phyloP scores from a whole-genome alignment of 345 rosid genomes.

The Melaleuca alternifolia region DNA sequence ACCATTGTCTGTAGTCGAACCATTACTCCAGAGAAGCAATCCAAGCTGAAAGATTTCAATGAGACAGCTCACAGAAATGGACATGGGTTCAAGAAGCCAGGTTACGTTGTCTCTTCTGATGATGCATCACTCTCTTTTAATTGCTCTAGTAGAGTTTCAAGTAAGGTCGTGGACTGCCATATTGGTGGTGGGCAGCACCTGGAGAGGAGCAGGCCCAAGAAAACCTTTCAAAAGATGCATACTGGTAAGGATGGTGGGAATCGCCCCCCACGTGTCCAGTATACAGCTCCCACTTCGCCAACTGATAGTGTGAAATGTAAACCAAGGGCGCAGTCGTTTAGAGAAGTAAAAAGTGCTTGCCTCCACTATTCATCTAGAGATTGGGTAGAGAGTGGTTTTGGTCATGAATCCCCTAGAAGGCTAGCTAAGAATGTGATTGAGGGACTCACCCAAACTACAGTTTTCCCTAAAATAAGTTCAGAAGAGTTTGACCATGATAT shows the following conservation, averaged over 20 bases:
- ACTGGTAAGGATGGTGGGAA: slow-evolving; percentile 29
- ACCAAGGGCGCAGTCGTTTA: slow-evolving; percentile 56
- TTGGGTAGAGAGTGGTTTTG: slow-evolving; percentile 47
- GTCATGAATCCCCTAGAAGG: slow-evolving; percentile 67
- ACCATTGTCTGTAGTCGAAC: slow-evolving; percentile 26
- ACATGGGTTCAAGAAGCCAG: slow-evolving; percentile 18
- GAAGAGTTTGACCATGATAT: slow-evolving; percentile 23
- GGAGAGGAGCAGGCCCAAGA: slow-evolving; percentile 43
- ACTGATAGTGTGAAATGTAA: slow-evolving; percentile 31
- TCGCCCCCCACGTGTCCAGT: slow-evolving; percentile 63
- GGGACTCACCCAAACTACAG: slow-evolving; percentile 59
- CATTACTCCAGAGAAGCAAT: slow-evolving; percentile 44
- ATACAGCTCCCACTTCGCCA: slow-evolving; percentile 64
- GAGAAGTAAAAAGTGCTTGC: slow-evolving; percentile 52
- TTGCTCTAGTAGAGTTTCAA: slow-evolving; percentile 64
- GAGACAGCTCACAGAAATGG: slow-evolving; percentile 12
- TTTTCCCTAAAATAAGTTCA: slow-evolving; percentile 33
- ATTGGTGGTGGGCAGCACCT: slow-evolving; percentile 86
- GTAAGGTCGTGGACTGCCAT: slow-evolving; percentile 75
- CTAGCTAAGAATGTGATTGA: slow-evolving; percentile 84
- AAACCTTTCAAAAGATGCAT: slow-evolving; percentile 26
- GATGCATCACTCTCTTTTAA: slow-evolving; percentile 63
- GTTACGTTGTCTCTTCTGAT: slow-evolving; percentile 24
- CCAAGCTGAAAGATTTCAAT: slow-evolving; percentile 37
- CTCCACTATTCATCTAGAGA: slow-evolving; percentile 45